Evolutionary conservation across 352 stramenopile genomes (phyloP), one percentile per base, ranked within the genome.

Genomic region (Phytopythium montanum): DNA sequence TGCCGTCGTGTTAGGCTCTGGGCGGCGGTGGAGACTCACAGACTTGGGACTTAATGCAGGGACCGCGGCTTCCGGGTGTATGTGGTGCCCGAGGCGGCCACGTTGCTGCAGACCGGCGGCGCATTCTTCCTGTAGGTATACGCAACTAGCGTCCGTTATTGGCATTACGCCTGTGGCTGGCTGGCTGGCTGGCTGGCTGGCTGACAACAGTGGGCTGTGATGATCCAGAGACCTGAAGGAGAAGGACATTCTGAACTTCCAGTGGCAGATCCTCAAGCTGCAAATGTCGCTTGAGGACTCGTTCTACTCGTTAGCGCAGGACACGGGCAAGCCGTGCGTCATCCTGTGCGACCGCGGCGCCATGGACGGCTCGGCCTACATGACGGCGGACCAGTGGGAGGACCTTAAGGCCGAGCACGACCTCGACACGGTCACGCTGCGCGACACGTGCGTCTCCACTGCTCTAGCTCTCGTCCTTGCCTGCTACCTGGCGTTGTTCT

Each of bases 361-460:
- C 9, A 98, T 99, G 93, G 96, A 99, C 72, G 95, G 95, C 56
- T 86, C 90, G 46, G 96, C 95, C 7, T 99, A 99, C 76, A 95
- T 99, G 74, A 81, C 72, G 5, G 50, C 72, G 10, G 81, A 97
- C 61, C 75, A 94, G 65, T 98, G 96, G 92, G 76, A 96, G 57
- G 80, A 89, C 28, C 70, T 97, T 53, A 94, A 92, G 61, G 53
- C 73, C 33, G 55, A 75, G 56, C 83, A 94, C 69, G 80, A 92
- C 45, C 66, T 94, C n/a, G 83, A 94, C 68, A 92, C 83, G 13
- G 85, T 93, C 51, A 92, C 83, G 31, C 69, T 94, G 28, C 83
- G 83, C 42, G 83, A 94, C 65, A 92, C 85, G 84, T 90, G 60
- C 36, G 76, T 59, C 72, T 39, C 33, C 21, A 28, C 29, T 50